Evolutionary conservation across 805 yeast species (phyloP).

Genomic region (Myxozyma monticola): DNA sequence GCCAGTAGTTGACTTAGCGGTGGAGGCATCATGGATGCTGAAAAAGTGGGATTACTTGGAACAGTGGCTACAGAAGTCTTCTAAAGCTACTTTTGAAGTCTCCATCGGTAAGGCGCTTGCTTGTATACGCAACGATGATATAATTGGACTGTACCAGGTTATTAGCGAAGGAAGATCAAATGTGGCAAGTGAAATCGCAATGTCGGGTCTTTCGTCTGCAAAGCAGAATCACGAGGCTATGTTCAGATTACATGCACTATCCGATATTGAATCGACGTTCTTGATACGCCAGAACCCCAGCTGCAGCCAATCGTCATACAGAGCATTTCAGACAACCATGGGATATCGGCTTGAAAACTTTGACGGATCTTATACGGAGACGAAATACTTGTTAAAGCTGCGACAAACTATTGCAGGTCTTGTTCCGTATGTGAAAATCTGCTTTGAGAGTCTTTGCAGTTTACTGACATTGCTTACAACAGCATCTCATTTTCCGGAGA

Average conservation of each 20-base stretch:
- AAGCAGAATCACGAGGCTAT: slow-evolving; percentile 51
- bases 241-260: slow-evolving; percentile 59
- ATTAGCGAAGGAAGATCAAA: slow-evolving; percentile 54
- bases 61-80: slow-evolving; percentile 61
- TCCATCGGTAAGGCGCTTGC: slow-evolving; percentile 65
- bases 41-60: slow-evolving; percentile 54
- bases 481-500: slow-evolving; percentile 34
- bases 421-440: slow-evolving; percentile 26
- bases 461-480: not conserved
- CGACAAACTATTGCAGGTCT: slow-evolving; percentile 52
- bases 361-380: slow-evolving; percentile 59
- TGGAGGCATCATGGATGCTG: slow-evolving; percentile 70
- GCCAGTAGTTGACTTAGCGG: slow-evolving; percentile 66
- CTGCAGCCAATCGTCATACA: not conserved
- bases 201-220: slow-evolving; percentile 52
- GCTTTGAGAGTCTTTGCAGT: not conserved
- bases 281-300: slow-evolving; percentile 1
- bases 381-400: slow-evolving; percentile 59
- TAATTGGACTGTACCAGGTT: slow-evolving; percentile 41
- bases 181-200: slow-evolving; percentile 60
- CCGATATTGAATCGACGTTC: slow-evolving; percentile 54
- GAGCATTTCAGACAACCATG: too few species aligned
- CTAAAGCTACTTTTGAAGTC: slow-evolving; percentile 52
- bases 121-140: slow-evolving; percentile 44
- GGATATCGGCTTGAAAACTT: slow-evolving; percentile 35